Evolutionary conservation across 306 rosid species (phyloP).

Genomic region (Begonia loranthoides): DNA sequence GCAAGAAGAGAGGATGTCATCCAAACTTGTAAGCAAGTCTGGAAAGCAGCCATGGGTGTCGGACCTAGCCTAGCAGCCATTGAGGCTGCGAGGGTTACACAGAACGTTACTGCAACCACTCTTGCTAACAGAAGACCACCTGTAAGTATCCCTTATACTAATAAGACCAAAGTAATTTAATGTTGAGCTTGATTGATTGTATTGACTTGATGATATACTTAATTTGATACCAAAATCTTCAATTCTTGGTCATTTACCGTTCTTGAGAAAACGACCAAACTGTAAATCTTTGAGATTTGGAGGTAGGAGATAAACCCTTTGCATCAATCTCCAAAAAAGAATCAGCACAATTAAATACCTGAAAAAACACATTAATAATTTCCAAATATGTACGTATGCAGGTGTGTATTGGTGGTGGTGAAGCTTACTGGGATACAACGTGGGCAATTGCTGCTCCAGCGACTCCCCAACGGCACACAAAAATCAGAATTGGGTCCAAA

Average conservation of each 20-base stretch:
- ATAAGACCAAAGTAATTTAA: too few relatives aligned
- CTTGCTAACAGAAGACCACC: slow-evolving; percentile 51
- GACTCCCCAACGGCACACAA: slow-evolving; percentile 57
- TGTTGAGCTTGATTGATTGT: too few relatives aligned
- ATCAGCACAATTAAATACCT: slow-evolving; percentile 71
- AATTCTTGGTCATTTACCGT: slow-evolving; percentile 28
- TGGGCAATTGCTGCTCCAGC: slow-evolving; percentile 93
- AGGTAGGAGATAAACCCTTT: slow-evolving; percentile 52
- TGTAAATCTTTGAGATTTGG: slow-evolving; percentile 71
- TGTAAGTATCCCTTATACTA: too few relatives aligned
- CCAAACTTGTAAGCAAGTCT: slow-evolving; percentile 66
- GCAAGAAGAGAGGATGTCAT: slow-evolving; percentile 66
- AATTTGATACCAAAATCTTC: too few relatives aligned
- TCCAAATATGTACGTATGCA: background rate
- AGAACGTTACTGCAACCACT: slow-evolving; percentile 59
- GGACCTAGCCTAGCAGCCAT: slow-evolving; percentile 62
- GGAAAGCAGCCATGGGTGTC: slow-evolving; percentile 69
- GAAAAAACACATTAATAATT: background rate
- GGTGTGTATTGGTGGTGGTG: too few relatives aligned
- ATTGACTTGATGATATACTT: too few relatives aligned
- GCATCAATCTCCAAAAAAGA: slow-evolving; percentile 42
- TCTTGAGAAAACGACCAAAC: slow-evolving; percentile 69
- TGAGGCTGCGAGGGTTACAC: slow-evolving; percentile 71
- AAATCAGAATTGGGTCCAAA: slow-evolving; percentile 76
- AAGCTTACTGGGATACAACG: slow-evolving; percentile 84